phyloP scores from a whole-genome alignment of 768 basidiomycete species.

The Suillus americanus region DNA sequence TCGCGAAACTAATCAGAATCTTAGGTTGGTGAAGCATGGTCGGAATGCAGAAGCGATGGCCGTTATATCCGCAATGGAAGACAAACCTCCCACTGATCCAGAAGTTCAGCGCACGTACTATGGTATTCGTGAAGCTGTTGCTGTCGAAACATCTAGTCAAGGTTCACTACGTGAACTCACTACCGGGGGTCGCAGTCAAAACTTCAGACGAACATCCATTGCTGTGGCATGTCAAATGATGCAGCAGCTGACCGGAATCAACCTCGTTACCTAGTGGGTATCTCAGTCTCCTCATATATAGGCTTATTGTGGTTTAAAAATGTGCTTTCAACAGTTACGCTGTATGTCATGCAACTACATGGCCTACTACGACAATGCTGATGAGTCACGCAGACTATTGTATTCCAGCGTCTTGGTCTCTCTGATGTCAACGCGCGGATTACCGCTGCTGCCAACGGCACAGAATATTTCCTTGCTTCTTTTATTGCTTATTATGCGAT shows the following conservation, averaged over 20 bases:
- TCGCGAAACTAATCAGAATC: neutral
- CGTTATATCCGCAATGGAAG: constrained; percentile 41
- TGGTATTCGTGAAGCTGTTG: constrained; percentile 38
- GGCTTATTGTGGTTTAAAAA: neutral
- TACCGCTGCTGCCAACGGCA: constrained; percentile 36
- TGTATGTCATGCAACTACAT: neutral
- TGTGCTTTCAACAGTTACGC: constrained; percentile 10
- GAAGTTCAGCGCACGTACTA: constrained; percentile 34
- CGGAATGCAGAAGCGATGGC: constrained; percentile 39
- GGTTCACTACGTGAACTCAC: constrained; percentile 37
- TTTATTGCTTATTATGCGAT: constrained; percentile 48
- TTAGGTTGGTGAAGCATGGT: constrained; percentile 40
- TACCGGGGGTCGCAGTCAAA: constrained; percentile 39
- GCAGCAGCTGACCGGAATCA: constrained; percentile 35
- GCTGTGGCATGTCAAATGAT: constrained; percentile 23
- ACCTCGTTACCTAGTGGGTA: constrained; percentile 28
- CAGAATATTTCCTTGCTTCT: constrained; percentile 45
- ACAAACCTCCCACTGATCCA: constrained; percentile 32
- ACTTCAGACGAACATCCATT: constrained; percentile 33
- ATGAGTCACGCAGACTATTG: constrained; percentile 10
- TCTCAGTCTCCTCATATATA: neutral
- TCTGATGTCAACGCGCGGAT: constrained; percentile 24
- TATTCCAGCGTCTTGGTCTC: constrained; percentile 24
- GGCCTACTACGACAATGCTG: neutral
- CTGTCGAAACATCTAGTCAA: constrained; percentile 22